phyloP scores from a whole-genome alignment of 305 asterid species.

The Rubia peregrina region DNA sequence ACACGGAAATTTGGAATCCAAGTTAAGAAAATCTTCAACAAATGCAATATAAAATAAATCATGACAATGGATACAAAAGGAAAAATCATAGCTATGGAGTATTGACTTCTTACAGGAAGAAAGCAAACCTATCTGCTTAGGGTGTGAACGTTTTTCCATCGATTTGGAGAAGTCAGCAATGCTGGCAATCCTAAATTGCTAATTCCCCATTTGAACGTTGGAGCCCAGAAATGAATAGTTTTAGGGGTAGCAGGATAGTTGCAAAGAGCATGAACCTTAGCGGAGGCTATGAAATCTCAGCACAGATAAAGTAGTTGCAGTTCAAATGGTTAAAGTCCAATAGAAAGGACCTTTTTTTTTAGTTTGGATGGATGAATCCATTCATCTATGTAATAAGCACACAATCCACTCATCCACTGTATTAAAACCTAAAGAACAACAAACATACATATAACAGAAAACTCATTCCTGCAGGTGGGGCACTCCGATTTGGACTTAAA shows the following conservation, averaged over 20 bases:
- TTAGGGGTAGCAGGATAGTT: slow-evolving; percentile 86
- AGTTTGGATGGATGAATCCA: too few species aligned
- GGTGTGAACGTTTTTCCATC: slow-evolving; percentile 51
- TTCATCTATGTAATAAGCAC: too few species aligned
- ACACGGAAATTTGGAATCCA: neutral
- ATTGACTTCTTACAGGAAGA: neutral
- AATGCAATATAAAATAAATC: neutral
- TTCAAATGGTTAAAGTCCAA: too few species aligned
- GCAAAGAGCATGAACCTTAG: slow-evolving; percentile 66
- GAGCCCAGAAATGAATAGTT: slow-evolving; percentile 76
- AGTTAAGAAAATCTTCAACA: neutral
- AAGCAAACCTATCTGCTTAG: slow-evolving; percentile 38
- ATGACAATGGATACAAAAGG: neutral
- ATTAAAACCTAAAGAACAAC: too few species aligned
- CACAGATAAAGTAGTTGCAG: neutral
- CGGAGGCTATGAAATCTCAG: slow-evolving; percentile 45
- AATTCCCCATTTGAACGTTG: slow-evolving; percentile 65
- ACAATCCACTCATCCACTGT: too few species aligned
- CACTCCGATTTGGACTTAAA: too few species aligned
- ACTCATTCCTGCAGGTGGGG: too few species aligned
- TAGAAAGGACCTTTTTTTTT: too few species aligned
- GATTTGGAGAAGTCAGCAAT: slow-evolving; percentile 54
- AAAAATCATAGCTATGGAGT: neutral
- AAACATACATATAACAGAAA: too few species aligned
- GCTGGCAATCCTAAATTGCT: slow-evolving; percentile 55